Conservation (phyloP, 1,139 yeast species). For the Blastobotrys raffinosifermentans region DNA sequence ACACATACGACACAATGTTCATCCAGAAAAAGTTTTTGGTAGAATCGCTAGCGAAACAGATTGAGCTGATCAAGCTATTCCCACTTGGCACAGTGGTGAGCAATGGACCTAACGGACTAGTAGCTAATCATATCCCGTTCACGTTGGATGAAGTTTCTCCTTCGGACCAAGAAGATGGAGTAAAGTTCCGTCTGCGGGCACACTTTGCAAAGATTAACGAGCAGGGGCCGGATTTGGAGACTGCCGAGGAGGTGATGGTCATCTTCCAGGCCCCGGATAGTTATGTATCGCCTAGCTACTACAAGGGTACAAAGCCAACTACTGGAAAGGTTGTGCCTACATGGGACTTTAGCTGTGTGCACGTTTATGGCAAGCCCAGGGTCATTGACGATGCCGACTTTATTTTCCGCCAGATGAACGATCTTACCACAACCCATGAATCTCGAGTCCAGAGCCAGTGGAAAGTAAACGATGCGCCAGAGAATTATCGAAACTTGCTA, state of each 20-base stretch:
- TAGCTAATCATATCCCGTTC: constrained; percentile 59
- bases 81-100: constrained; percentile 54
- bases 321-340: constrained; percentile 66
- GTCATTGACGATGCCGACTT: constrained; percentile 39
- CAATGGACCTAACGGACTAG: constrained; percentile 28
- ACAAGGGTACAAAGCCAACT: constrained; percentile 46
- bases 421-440: constrained; percentile 48
- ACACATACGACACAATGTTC: constrained; percentile 4
- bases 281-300: constrained; percentile 58
- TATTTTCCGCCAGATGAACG: constrained; percentile 43
- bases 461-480: constrained; percentile 58
- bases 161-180: constrained; percentile 34
- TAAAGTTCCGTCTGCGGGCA: constrained; percentile 41
- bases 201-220: constrained; percentile 55
- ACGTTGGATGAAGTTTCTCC: constrained; percentile 34
- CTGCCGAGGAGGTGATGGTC: constrained; percentile 38
- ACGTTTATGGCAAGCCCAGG: constrained; percentile 49
- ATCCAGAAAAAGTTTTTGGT: not conserved
- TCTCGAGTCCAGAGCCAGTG: constrained; percentile 35
- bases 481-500: constrained; percentile 39
- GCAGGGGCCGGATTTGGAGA: constrained; percentile 41
- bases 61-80: constrained; percentile 10
- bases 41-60: not conserved
- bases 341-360: constrained; percentile 64
- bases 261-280: constrained; percentile 51